Conservation (phyloP, 768 basidiomycete species). For the Leucocoprinus birnbaumii region DNA sequence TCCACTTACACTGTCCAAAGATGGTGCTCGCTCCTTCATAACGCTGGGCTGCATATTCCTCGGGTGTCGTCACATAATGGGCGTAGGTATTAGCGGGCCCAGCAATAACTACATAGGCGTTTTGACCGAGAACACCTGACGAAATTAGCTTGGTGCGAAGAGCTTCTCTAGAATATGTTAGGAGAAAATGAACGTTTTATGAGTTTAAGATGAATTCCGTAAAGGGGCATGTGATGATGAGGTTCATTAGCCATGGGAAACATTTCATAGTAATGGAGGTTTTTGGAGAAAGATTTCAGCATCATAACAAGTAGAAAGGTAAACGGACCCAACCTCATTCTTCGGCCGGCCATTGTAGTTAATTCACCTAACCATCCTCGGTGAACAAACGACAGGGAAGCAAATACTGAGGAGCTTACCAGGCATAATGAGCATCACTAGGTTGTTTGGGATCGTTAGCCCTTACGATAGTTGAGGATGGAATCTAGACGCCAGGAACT, state of each 20-base stretch:
- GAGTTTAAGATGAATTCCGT: background rate
- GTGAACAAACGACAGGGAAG: background rate
- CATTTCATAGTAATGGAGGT: background rate
- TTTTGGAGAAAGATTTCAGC: background rate
- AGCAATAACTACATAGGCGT: slow-evolving; percentile 74
- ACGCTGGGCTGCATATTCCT: slow-evolving; percentile 73
- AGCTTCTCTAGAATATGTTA: slow-evolving; percentile 47
- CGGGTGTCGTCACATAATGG: slow-evolving; percentile 70
- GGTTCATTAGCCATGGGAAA: background rate
- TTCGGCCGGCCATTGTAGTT: slow-evolving; percentile 80
- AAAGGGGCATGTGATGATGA: slow-evolving; percentile 16
- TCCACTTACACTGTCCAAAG: slow-evolving; percentile 64
- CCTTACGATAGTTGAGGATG: background rate
- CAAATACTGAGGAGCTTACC: slow-evolving; percentile 29
- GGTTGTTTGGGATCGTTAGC: background rate
- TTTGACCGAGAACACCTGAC: slow-evolving; percentile 55
- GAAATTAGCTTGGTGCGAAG: slow-evolving; percentile 64
- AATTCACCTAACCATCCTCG: slow-evolving; percentile 49
- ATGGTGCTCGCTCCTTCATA: slow-evolving; percentile 83
- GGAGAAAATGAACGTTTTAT: no score
- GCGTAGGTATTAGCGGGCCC: slow-evolving; percentile 83
- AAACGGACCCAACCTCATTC: slow-evolving; percentile 51
- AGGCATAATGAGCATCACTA: slow-evolving; percentile 71
- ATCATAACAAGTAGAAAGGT: slow-evolving; percentile 10
- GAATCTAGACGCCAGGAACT: slow-evolving; percentile 15